phyloP scores from a whole-genome alignment of 208 protist genomes.

The Borovskyia barvae region DNA sequence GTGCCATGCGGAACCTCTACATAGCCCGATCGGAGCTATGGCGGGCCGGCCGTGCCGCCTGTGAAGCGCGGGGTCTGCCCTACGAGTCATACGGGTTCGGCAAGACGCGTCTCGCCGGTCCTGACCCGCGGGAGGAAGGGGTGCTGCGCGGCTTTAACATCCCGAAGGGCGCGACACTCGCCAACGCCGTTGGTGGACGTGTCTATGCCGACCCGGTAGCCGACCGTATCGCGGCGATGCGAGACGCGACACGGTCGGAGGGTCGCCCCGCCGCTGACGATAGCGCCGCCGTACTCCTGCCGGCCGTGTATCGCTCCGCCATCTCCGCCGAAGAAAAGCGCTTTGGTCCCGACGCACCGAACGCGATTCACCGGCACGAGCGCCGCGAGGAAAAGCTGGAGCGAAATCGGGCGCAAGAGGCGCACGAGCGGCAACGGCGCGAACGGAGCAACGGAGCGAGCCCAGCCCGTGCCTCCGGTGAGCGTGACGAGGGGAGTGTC shows the following conservation, averaged over 20 bases:
- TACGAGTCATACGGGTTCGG: conserved; percentile 75
- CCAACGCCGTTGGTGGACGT: conserved; percentile 8
- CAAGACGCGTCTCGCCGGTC: conserved; percentile 31
- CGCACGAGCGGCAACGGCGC: conserved; percentile 25
- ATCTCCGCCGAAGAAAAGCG: conserved; percentile 54
- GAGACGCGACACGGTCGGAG: conserved; percentile 4
- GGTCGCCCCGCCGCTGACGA: conserved; percentile 3
- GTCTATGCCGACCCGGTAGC: conserved; percentile 29
- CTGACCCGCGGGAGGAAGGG: conserved; percentile 63
- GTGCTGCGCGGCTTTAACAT: conserved; percentile 50
- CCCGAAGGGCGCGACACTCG: conserved; percentile 22
- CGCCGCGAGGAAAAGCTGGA: conserved; percentile 77
- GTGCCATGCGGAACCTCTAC: conserved; percentile 55
- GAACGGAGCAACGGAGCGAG: conserved; percentile 7
- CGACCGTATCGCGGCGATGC: conserved; percentile 24
- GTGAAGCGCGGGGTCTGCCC: conserved; percentile 50
- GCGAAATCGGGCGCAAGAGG: conserved; percentile 47
- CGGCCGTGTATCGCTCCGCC: conserved; percentile 72
- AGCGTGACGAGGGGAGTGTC: conserved; percentile 5
- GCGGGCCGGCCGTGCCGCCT: conserved; percentile 53
- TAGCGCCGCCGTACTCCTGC: conserved; percentile 41
- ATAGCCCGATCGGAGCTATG: conserved; percentile 51
- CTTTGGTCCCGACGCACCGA: conserved; percentile 78
- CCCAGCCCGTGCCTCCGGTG: conserved; percentile 8
- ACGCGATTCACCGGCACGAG: conserved; percentile 76